These are phyloP conservation scores for Fomitopsis betulina DNA, from an alignment of 1,284 basidiomycete species.

Conservation along the genomic window DNA sequence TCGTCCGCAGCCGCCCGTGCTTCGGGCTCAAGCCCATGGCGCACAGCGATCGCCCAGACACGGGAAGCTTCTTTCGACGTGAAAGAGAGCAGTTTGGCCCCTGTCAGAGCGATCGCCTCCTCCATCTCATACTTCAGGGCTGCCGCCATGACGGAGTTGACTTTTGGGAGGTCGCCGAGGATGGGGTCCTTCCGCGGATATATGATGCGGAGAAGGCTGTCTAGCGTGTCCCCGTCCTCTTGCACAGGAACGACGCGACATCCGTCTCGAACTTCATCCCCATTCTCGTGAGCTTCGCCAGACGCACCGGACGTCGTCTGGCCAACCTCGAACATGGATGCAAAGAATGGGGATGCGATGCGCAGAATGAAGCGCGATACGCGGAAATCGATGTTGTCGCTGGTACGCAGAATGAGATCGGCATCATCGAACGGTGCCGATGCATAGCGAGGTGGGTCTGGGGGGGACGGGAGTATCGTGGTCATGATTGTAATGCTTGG, in stretches of 20 bases:
- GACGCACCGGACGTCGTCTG: neutral
- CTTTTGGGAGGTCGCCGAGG: neutral
- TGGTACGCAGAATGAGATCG: conserved; percentile 10
- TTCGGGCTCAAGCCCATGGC: neutral
- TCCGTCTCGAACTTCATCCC: neutral
- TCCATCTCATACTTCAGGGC: neutral
- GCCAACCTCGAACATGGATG: conserved; percentile 8
- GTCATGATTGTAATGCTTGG: neutral
- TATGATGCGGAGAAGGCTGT: conserved; percentile 14
- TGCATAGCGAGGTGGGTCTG: neutral
- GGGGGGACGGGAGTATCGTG: no score
- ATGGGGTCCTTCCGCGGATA: conserved; percentile 2
- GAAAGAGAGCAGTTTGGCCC: neutral
- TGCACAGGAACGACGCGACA: conserved; percentile 1
- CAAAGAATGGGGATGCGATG: conserved; percentile 9
- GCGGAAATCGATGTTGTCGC: conserved; percentile 11
- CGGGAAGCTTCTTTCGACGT: neutral
- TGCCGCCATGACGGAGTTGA: neutral
- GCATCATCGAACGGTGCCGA: conserved; percentile 10
- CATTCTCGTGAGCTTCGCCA: neutral
- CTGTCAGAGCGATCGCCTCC: neutral
- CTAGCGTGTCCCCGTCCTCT: conserved; percentile 13
- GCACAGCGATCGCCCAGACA: neutral
- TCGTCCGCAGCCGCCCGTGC: neutral
- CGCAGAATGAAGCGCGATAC: conserved; percentile 9